These are phyloP conservation scores for Leccinum subgranulosum DNA, from an alignment of 768 basidiomycete genomes.

Conservation along the genomic window DNA sequence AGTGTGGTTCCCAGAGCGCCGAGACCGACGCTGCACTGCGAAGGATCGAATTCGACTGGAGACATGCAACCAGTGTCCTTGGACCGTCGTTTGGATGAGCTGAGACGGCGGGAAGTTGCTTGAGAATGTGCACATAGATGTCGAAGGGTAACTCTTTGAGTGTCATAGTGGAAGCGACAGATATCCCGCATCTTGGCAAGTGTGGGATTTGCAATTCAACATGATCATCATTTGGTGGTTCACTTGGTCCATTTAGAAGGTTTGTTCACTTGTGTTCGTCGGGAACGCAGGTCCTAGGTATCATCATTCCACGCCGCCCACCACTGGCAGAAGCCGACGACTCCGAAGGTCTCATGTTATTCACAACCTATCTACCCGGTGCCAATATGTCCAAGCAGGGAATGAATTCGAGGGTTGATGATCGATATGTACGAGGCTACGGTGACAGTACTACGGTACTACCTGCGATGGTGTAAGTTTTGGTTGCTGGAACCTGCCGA, in stretches of 20 bases:
- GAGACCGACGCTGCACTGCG: slow-evolving; percentile 42
- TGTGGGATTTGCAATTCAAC: background rate
- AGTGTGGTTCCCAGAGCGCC: slow-evolving; percentile 52
- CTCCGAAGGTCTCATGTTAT: background rate
- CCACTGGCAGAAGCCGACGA: background rate
- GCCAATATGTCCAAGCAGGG: background rate
- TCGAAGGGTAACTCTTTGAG: slow-evolving; percentile 32
- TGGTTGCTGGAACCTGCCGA: too few relatives aligned
- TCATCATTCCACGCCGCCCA: background rate
- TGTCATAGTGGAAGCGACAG: slow-evolving; percentile 13
- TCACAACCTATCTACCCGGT: too few relatives aligned
- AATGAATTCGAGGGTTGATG: background rate
- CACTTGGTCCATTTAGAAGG: background rate
- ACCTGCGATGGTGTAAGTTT: too few relatives aligned
- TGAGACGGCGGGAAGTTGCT: slow-evolving; percentile 31
- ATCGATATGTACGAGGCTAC: too few relatives aligned
- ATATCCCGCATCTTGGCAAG: background rate
- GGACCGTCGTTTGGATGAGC: slow-evolving; percentile 21
- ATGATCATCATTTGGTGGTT: background rate
- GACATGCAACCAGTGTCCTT: slow-evolving; percentile 40
- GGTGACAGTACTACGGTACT: too few relatives aligned
- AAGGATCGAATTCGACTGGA: slow-evolving; percentile 37
- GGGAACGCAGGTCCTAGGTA: background rate
- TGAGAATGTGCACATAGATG: slow-evolving; percentile 36
- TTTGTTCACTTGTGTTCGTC: background rate